phyloP scores from a whole-genome alignment of 148 eudicot species.

The Oxyria digyna region DNA sequence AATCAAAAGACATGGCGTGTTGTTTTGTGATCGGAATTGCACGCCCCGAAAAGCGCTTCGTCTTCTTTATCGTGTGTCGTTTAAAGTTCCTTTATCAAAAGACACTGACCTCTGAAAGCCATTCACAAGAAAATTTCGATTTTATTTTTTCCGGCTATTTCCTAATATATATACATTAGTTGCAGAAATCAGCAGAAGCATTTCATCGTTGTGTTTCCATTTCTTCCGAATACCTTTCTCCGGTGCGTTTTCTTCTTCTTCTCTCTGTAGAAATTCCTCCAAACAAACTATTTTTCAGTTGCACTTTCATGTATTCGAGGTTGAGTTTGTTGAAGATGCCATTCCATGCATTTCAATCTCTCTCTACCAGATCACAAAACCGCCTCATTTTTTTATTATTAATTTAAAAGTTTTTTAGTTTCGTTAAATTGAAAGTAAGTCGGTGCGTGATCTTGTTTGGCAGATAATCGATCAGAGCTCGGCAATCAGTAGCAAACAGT shows the following conservation, averaged over 20 bases:
- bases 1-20: slow-evolving; percentile 8
- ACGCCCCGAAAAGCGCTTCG: slow-evolving; percentile 21
- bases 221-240: slow-evolving; percentile 4
- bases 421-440: background rate
- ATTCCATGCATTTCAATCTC: background rate
- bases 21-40: slow-evolving; percentile 18
- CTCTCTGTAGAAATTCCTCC: background rate
- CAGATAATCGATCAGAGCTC: background rate
- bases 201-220: background rate
- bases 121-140: background rate
- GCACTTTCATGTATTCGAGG: slow-evolving; percentile 3
- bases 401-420: background rate
- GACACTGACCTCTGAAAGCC: slow-evolving; percentile 12
- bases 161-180: background rate
- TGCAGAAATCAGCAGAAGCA: background rate
- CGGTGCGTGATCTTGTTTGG: background rate
- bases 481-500: background rate
- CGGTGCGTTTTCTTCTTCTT: background rate
- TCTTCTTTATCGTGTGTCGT: slow-evolving; percentile 16
- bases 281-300: background rate
- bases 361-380: background rate
- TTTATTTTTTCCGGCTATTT: background rate
- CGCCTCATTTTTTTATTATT: background rate
- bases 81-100: slow-evolving; percentile 23
- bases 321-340: slow-evolving; percentile 4